Evolutionary conservation across 257 asterid genomes (phyloP).

Genomic region (Nicotiana undulata): DNA sequence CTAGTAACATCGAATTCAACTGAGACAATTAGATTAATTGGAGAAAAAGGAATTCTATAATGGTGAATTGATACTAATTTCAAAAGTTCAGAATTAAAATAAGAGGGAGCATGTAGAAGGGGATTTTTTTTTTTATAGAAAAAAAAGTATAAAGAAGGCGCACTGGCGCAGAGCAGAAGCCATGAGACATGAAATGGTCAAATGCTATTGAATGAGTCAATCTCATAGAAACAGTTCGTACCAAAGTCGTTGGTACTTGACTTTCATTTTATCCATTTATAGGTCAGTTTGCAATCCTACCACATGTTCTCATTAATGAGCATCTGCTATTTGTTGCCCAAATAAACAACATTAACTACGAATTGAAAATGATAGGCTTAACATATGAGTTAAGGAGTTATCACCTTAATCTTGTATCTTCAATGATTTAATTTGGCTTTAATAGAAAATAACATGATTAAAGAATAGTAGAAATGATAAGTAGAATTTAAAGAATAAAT

Average conservation of each 20-base stretch:
- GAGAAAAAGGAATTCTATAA: no score
- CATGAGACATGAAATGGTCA: not conserved
- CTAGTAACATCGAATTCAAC: no score
- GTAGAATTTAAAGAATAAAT: no score
- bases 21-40: no score
- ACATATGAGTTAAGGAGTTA: not conserved
- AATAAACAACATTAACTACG: not conserved
- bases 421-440: not conserved
- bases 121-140: no score
- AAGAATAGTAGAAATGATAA: no score
- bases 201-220: not conserved
- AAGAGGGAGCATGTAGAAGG: not conserved
- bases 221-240: not conserved
- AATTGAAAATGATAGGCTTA: not conserved
- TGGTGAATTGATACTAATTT: not conserved
- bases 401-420: not conserved
- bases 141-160: not conserved
- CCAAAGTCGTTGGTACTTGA: not conserved
- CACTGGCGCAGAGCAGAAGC: not conserved
- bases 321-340: not conserved
- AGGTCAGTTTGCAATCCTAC: not conserved
- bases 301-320: slow-evolving; percentile 2
- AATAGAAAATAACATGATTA: no score
- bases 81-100: not conserved
- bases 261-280: not conserved